A percentile compares a stretch with the other conserved stretches of the same genome.
phyloP scores from a whole-genome alignment of 495 filamentous ascomycete genomes.

The Entonaema liquescens region DNA sequence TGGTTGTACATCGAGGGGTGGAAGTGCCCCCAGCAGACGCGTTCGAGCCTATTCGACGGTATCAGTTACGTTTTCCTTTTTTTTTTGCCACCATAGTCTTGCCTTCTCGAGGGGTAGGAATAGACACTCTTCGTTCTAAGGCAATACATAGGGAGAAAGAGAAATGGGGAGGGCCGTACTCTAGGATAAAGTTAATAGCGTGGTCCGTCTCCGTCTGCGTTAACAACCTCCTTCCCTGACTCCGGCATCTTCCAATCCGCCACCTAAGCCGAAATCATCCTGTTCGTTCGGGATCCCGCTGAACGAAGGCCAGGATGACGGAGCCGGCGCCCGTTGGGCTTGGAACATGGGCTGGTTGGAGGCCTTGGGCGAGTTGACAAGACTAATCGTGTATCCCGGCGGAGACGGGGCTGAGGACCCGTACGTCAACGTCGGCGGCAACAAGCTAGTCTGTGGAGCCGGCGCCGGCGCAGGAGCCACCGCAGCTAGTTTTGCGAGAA shows the following conservation, averaged over 20 bases:
- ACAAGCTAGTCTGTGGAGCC: not conserved
- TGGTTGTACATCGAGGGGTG: constrained; percentile 42
- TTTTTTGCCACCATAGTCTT: not conserved
- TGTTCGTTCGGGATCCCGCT: constrained; percentile 2
- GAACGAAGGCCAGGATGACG: constrained; percentile 9
- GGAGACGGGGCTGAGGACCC: not conserved
- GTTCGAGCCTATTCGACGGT: constrained; percentile 52
- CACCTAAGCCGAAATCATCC: not conserved
- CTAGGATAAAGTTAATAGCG: constrained; percentile 62
- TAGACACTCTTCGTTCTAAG: too few relatives aligned
- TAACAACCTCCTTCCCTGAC: constrained; percentile 12
- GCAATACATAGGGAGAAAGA: not conserved
- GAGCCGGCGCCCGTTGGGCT: constrained; percentile 22
- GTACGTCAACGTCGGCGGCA: not conserved
- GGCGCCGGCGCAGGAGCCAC: not conserved
- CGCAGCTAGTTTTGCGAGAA: not conserved
- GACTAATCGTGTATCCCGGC: constrained; percentile 44
- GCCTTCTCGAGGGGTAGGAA: too few relatives aligned
- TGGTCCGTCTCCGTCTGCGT: constrained; percentile 50
- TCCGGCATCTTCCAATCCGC: not conserved
- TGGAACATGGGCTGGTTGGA: constrained; percentile 45
- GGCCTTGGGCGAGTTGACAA: constrained; percentile 44
- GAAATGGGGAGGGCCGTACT: constrained; percentile 43
- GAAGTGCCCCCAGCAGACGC: constrained; percentile 61
- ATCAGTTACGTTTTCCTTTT: not conserved